Conservation (phyloP, 2,329 filamentous ascomycete genomes). For the Cordyceps farinosa region DNA sequence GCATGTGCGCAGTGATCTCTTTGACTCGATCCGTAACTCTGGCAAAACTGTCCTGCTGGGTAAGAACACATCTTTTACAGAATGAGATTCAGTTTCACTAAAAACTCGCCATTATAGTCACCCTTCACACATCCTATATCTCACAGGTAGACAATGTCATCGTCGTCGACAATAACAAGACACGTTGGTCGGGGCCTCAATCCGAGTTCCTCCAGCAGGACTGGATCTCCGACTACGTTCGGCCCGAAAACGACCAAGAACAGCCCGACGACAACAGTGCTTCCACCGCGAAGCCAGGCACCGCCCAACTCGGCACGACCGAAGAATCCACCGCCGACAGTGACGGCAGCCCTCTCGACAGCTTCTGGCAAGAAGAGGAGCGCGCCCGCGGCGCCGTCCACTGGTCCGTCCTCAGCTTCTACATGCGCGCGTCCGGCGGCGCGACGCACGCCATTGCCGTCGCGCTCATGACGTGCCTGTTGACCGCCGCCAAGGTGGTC, state of each 20-base stretch:
- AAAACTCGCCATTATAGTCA: background rate
- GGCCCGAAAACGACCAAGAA: background rate
- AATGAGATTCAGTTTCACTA: background rate
- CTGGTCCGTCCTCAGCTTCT: background rate
- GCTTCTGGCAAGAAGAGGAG: constrained; percentile 14
- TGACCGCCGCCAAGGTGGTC: background rate
- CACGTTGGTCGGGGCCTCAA: background rate
- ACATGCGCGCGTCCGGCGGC: constrained; percentile 2
- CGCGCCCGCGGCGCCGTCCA: background rate
- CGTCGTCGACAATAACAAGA: constrained; percentile 8
- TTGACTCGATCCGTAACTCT: background rate
- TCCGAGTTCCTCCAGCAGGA: background rate
- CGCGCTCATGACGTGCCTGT: background rate
- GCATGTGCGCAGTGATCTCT: constrained; percentile 10
- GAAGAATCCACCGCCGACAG: background rate
- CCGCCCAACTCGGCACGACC: background rate
- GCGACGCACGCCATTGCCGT: background rate
- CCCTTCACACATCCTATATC: constrained; percentile 1
- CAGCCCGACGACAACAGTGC: background rate
- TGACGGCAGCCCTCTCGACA: background rate
- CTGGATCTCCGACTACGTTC: background rate
- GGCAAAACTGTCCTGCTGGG: constrained; percentile 6
- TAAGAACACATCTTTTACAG: background rate
- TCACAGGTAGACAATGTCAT: constrained; percentile 4
- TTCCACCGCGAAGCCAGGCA: too few species aligned